Evolutionary conservation across 345 rosid species (phyloP).

Genomic region (Citropsis articulata): DNA sequence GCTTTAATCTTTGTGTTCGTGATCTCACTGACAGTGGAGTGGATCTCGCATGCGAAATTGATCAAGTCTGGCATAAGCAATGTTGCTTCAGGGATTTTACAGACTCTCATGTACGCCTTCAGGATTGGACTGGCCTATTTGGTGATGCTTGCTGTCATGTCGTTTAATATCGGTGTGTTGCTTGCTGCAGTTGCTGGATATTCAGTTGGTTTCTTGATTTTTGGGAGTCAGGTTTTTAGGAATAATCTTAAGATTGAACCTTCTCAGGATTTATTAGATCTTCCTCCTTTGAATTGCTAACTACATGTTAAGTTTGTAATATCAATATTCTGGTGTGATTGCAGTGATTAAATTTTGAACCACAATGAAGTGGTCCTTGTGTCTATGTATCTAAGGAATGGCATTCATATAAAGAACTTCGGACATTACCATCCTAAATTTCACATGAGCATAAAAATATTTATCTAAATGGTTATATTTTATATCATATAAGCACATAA

Average conservation of each 20-base stretch:
- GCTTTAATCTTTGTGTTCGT: constrained; percentile 33
- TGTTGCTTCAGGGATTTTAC: constrained; percentile 14
- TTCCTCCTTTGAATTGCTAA: constrained; percentile 28
- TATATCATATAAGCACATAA: too few relatives aligned
- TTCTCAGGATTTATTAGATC: constrained; percentile 15
- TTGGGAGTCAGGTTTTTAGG: constrained; percentile 27
- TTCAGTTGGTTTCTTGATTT: constrained; percentile 27
- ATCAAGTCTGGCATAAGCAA: constrained; percentile 10
- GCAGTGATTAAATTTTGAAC: too few relatives aligned
- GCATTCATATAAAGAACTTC: too few relatives aligned
- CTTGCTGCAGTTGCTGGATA: constrained; percentile 29
- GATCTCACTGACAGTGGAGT: constrained; percentile 31
- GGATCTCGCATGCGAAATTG: constrained; percentile 33
- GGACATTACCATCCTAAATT: too few relatives aligned
- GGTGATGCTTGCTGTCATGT: constrained; percentile 39
- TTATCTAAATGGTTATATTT: too few relatives aligned
- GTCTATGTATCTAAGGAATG: too few relatives aligned
- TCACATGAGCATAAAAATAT: too few relatives aligned
- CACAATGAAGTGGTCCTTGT: too few relatives aligned
- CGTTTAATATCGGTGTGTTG: constrained; percentile 24
- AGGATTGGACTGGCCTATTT: constrained; percentile 26
- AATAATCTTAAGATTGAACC: neutral
- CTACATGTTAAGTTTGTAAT: too few relatives aligned
- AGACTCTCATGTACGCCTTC: constrained; percentile 19
- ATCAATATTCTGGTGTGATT: too few relatives aligned